Evolutionary conservation across 2,329 filamentous ascomycete genomes (phyloP).

Genomic region (Colletotrichum euphorbiae): DNA sequence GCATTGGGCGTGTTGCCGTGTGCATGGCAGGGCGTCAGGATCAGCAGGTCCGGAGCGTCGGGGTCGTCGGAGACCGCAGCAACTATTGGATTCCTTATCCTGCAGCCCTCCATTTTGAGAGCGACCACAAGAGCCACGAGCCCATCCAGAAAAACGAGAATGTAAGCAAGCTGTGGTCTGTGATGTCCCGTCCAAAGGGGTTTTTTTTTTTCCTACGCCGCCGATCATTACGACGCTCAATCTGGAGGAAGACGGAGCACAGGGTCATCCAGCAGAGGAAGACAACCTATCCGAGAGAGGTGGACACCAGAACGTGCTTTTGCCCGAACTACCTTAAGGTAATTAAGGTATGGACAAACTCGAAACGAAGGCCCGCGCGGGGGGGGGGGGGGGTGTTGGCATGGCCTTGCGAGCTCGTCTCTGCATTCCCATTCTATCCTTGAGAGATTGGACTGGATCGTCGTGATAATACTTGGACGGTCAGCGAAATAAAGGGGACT

Average conservation of each 20-base stretch:
- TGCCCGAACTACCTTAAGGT: not conserved
- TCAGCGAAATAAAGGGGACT: constrained; percentile 10
- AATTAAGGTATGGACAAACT: not conserved
- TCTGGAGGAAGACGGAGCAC: constrained; percentile 27
- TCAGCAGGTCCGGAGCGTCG: constrained; percentile 21
- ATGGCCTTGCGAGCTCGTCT: not conserved
- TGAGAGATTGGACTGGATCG: constrained; percentile 16
- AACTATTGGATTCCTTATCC: constrained; percentile 30
- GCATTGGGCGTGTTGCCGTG: constrained; percentile 11
- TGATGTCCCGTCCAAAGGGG: constrained; percentile 8
- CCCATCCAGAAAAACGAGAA: not conserved
- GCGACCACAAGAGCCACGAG: not conserved
- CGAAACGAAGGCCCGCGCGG: no score
- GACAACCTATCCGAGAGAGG: constrained; percentile 9
- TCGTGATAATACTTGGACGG: constrained; percentile 11
- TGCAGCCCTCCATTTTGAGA: constrained; percentile 19
- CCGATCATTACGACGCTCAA: constrained; percentile 32
- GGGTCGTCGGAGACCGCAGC: not conserved
- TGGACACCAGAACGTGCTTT: not conserved
- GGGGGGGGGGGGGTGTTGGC: no score
- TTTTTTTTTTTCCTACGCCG: not conserved
- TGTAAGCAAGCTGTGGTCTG: constrained; percentile 34
- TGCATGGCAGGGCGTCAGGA: constrained; percentile 12
- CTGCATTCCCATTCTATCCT: constrained; percentile 7
- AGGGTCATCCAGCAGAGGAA: constrained; percentile 33